Evolutionary conservation across 129 eudicot genomes (phyloP).

Genomic region (Scalesia atractyloides): DNA sequence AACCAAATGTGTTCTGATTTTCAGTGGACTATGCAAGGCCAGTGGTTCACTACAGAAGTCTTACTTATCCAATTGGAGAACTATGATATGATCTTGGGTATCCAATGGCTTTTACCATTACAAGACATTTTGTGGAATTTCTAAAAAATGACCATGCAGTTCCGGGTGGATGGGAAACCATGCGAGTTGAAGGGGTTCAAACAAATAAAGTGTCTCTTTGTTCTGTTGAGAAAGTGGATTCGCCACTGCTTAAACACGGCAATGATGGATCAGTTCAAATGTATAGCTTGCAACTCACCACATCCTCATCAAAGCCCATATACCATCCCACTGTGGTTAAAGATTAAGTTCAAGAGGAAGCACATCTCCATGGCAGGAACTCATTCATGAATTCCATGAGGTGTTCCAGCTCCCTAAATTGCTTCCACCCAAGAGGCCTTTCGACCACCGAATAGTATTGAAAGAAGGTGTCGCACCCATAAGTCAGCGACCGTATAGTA

Average conservation of each 20-base stretch:
- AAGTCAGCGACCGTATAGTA: too few relatives aligned
- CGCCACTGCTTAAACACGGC: not conserved
- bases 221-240: not conserved
- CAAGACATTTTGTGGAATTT: not conserved
- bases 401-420: too few relatives aligned
- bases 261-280: not conserved
- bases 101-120: constrained; percentile 9
- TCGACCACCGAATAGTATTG: too few relatives aligned
- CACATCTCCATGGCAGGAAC: too few relatives aligned
- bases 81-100: constrained; percentile 8
- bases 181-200: not conserved
- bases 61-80: not conserved
- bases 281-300: not conserved
- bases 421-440: too few relatives aligned
- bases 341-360: too few relatives aligned
- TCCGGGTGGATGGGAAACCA: not conserved
- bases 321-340: not conserved
- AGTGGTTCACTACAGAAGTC: not conserved
- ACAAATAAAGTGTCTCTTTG: not conserved
- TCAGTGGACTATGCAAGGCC: not conserved
- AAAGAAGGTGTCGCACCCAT: too few relatives aligned
- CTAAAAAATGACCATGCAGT: not conserved
- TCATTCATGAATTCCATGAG: too few relatives aligned
- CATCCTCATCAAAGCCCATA: not conserved
- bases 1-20: not conserved